Base-by-base conservation (phyloP, 208 protist species). In the Leishmania tropica region DNA sequence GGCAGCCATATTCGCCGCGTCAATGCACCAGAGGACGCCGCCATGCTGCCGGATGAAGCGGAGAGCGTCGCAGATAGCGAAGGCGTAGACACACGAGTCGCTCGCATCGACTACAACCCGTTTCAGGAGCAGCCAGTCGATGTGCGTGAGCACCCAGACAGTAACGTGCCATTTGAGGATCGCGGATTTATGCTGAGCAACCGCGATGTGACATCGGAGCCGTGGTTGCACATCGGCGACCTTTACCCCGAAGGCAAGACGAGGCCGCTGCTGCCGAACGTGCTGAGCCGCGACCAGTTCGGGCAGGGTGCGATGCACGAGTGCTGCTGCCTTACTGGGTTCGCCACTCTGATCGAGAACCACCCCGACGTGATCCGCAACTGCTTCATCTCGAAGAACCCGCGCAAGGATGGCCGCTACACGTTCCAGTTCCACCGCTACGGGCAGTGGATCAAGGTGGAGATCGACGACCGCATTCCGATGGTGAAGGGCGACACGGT, bases 161-260 rank as follows among this genome's bases (percentile, higher is more conserved):
- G 86, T 79, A 71, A 83, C 75, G 89, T 83, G 19, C 86, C 92
- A 1, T 96, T 90, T 78, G 89, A 88, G 73, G 86, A 94, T 60
- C 83, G 84, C 37, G 51, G 73, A 37, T 92, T 92, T 60, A 88
- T 84, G 77, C 83, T 90, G 47, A 83, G 83, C 19, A 90, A 87
- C 75, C 87, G 87, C n/a, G 85, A 86, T 47, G 81, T 89, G 35
- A 85, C 89, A 56, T 83, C 75, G 15, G 84, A 92, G 56, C 87
- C 85, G 84, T 94, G 90, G 87, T 47, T 94, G 64, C 90, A 92
- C 76, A 80, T 89, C 60, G 83, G 81, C 58, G 90, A 93, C 78
- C 86, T 93, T 56, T 93, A 93, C 86, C 90, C 90, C 24, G 86
- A 90, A 53, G 90, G 90, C 54, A 93, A 91, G 85, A 90, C 72